Evolutionary conservation across 257 asterid genomes (phyloP).

Genomic region (Solanum dulcamara): DNA sequence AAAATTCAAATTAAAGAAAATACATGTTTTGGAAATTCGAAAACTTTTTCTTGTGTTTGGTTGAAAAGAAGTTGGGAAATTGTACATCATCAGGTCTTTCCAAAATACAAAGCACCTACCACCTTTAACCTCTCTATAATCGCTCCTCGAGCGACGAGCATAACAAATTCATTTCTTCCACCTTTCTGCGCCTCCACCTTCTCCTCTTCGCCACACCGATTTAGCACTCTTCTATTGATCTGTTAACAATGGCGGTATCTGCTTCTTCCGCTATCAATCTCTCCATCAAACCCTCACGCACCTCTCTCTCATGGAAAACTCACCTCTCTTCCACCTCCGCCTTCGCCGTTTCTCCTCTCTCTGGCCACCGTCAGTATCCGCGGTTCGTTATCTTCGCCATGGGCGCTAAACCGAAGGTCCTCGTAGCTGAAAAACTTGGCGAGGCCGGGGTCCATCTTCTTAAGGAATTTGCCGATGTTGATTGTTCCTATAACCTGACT

Average conservation of each 20-base stretch:
- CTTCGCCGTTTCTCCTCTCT: constrained; percentile 23
- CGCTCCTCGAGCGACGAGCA: neutral
- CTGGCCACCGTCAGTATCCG: constrained; percentile 9
- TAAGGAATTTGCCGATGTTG: constrained; percentile 69
- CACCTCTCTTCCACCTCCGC: constrained; percentile 22
- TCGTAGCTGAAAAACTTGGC: constrained; percentile 84
- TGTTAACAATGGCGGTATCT: constrained; percentile 40
- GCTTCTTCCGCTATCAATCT: constrained; percentile 28
- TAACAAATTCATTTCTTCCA: neutral
- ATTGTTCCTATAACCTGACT: constrained; percentile 71
- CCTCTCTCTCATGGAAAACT: constrained; percentile 28
- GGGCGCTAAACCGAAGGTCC: constrained; percentile 77
- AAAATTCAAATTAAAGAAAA: too few relatives aligned
- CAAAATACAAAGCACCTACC: neutral
- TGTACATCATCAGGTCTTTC: too few relatives aligned
- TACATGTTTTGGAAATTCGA: neutral
- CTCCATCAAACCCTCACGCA: constrained; percentile 12
- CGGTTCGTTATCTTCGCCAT: constrained; percentile 51
- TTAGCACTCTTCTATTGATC: neutral
- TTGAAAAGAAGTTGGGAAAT: neutral
- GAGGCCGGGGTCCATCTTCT: constrained; percentile 70
- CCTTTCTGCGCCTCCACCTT: neutral
- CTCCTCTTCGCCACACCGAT: neutral
- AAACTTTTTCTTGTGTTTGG: neutral
- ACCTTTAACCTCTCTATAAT: neutral